These are phyloP conservation scores for Zygosaccharomyces rouxii DNA, from an alignment of 805 yeast genomes.

Conservation along the genomic window DNA sequence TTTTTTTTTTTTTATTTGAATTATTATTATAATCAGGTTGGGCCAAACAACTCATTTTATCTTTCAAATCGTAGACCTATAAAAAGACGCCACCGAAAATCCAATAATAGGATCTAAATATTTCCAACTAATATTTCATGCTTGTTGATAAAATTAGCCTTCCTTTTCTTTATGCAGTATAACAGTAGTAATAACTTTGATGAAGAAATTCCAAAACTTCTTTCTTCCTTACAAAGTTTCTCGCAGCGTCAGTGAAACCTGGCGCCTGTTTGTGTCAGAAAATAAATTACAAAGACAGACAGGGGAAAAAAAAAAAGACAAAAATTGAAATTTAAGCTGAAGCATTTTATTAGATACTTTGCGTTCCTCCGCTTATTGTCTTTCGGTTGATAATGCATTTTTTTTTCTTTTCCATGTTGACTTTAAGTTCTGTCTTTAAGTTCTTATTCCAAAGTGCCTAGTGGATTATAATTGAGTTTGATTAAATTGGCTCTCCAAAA, in stretches of 20 bases:
- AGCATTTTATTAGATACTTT: background rate
- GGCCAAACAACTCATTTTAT: too few species aligned
- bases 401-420: background rate
- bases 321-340: background rate
- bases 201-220: background rate
- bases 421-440: background rate
- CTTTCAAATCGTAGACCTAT: too few species aligned
- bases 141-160: too few species aligned
- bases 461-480: background rate
- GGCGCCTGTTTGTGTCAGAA: background rate
- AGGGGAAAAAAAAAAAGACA: background rate
- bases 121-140: too few species aligned
- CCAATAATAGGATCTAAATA: too few species aligned
- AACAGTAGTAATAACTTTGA: background rate
- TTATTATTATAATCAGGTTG: too few species aligned
- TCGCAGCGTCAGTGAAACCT: background rate
- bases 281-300: background rate
- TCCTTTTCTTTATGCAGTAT: too few species aligned
- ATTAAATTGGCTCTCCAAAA: background rate
- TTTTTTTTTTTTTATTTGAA: too few species aligned
- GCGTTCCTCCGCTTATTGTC: background rate
- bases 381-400: background rate
- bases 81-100: too few species aligned
- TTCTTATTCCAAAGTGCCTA: background rate
- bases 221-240: background rate